These are phyloP conservation scores for Ramichloridium luteum DNA, from an alignment of 2,329 filamentous ascomycete species.

Conservation along the genomic window DNA sequence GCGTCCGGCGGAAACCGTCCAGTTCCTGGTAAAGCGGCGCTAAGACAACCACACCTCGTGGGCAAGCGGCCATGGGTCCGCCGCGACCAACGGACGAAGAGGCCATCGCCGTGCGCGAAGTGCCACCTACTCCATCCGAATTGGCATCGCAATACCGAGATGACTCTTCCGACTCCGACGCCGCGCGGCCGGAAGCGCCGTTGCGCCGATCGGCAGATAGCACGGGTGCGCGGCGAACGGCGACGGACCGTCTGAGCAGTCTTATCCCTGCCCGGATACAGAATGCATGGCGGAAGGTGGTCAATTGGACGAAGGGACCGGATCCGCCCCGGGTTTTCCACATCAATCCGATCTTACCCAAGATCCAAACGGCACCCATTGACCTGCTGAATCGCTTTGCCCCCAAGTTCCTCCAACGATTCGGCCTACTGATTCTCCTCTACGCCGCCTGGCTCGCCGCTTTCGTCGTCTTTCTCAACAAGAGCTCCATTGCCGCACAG, in stretches of 20 bases:
- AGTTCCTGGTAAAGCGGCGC: too few species aligned
- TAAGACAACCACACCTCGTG: too few species aligned
- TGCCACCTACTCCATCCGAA: too few species aligned
- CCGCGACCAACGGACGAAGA: too few species aligned
- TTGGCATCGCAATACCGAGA: too few species aligned
- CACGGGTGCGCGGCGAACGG: too few species aligned
- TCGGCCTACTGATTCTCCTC: constrained; percentile 47
- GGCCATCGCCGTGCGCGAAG: too few species aligned
- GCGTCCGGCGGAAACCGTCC: too few species aligned
- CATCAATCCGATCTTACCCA: constrained; percentile 46
- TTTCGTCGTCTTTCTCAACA: constrained; percentile 56
- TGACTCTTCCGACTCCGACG: too few species aligned
- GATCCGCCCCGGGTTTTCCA: constrained; percentile 37
- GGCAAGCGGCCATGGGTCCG: too few species aligned
- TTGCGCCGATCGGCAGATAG: too few species aligned
- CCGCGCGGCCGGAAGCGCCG: too few species aligned
- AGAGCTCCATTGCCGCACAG: constrained; percentile 47
- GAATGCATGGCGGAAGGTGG: constrained; percentile 25
- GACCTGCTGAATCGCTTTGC: constrained; percentile 50
- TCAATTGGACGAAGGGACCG: constrained; percentile 38
- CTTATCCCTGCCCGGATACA: constrained; percentile 1
- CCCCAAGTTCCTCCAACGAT: constrained; percentile 46
- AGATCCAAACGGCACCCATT: constrained; percentile 55
- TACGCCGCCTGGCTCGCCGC: constrained; percentile 56
- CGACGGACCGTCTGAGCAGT: background rate